phyloP scores from a whole-genome alignment of 2,329 filamentous ascomycete species.

The Sporothrix globosa region DNA sequence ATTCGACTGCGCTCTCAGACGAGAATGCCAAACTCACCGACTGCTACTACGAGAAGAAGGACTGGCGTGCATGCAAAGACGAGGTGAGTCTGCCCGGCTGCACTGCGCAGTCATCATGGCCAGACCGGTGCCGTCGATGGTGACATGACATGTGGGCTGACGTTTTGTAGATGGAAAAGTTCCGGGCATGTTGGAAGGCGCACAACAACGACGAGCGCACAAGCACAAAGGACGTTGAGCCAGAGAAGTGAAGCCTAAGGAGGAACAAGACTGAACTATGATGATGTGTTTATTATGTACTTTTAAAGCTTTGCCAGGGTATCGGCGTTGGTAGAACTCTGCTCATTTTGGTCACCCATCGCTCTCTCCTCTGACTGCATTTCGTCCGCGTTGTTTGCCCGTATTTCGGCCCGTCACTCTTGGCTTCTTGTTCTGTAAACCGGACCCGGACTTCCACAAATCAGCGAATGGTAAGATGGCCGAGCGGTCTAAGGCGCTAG shows the following conservation, averaged over 20 bases:
- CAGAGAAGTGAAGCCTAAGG: constrained; percentile 24
- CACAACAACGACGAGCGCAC: constrained; percentile 87
- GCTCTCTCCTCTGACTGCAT: background rate
- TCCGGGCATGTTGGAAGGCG: constrained; percentile 87
- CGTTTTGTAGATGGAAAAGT: constrained; percentile 75
- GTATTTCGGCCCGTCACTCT: background rate
- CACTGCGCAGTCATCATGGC: background rate
- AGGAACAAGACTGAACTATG: too few relatives aligned
- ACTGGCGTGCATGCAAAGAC: constrained; percentile 85
- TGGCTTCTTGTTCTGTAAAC: background rate
- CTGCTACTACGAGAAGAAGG: constrained; percentile 94
- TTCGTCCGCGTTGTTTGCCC: background rate
- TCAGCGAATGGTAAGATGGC: constrained; percentile 27
- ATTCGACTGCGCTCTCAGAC: constrained; percentile 54
- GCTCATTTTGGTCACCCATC: constrained; percentile 7
- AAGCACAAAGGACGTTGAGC: constrained; percentile 66
- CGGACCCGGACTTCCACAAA: background rate
- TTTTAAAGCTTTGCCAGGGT: background rate
- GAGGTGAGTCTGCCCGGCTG: constrained; percentile 61
- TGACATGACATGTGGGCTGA: constrained; percentile 5
- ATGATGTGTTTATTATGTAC: constrained; percentile 18
- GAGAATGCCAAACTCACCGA: constrained; percentile 92
- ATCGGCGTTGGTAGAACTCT: constrained; percentile 17
- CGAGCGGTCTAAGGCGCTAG: constrained; percentile 28
- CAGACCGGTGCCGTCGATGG: too few relatives aligned